phyloP scores from a whole-genome alignment of 31 red algal genomes.

The Asparagopsis taxiformis region DNA sequence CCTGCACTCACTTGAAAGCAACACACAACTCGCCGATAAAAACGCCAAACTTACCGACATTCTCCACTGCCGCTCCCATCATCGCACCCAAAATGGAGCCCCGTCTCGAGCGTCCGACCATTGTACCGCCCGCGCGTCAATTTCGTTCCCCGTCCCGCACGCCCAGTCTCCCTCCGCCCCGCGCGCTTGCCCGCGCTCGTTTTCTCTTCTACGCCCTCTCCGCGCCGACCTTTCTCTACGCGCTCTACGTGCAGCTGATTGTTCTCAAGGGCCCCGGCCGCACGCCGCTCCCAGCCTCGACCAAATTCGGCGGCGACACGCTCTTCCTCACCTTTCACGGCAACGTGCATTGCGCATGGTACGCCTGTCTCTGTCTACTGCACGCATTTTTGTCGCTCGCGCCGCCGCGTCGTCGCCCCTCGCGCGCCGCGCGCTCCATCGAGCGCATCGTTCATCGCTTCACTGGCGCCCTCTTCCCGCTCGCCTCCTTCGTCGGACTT shows the following conservation, averaged over 20 bases:
- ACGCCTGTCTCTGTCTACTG: slow-evolving; percentile 61
- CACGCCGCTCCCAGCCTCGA: slow-evolving; percentile 45
- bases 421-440: slow-evolving; percentile 26
- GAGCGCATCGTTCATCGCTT: slow-evolving; percentile 52
- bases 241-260: slow-evolving; percentile 53
- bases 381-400: slow-evolving; percentile 33
- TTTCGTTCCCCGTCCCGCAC: too few species aligned
- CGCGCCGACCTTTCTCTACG: slow-evolving; percentile 62
- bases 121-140: too few species aligned
- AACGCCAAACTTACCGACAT: too few species aligned
- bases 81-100: too few species aligned
- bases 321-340: slow-evolving; percentile 66
- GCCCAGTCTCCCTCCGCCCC: too few species aligned
- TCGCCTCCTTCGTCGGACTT: slow-evolving; percentile 49
- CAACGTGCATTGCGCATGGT: slow-evolving; percentile 63
- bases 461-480: slow-evolving; percentile 34
- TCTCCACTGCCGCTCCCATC: too few species aligned
- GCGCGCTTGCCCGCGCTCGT: slow-evolving; percentile 35
- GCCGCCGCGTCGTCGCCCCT: slow-evolving; percentile 11
- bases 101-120: too few species aligned
- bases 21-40: too few species aligned
- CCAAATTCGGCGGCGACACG: slow-evolving; percentile 35
- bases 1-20: too few species aligned
- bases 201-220: slow-evolving; percentile 50
- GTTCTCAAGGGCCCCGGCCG: slow-evolving; percentile 52